These are phyloP conservation scores for Sanguinoderma infundibulare DNA, from an alignment of 1,284 basidiomycete genomes.

Conservation along the genomic window DNA sequence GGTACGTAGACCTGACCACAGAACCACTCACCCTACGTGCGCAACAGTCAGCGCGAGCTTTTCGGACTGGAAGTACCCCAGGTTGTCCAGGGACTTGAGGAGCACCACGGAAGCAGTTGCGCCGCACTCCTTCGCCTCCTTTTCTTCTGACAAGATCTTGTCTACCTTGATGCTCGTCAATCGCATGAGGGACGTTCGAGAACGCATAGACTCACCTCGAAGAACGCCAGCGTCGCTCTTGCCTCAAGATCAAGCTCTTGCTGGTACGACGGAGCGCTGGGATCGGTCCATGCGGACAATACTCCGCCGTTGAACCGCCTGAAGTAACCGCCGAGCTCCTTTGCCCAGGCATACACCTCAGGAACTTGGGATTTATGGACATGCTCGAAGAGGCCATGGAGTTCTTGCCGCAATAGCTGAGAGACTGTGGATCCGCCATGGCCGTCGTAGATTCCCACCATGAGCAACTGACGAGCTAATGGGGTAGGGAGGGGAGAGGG, in stretches of 20 bases:
- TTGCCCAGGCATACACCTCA: slow-evolving; percentile 77
- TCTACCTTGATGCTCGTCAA: slow-evolving; percentile 49
- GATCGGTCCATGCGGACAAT: slow-evolving; percentile 68
- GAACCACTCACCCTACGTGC: slow-evolving; percentile 78
- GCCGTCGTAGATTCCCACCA: slow-evolving; percentile 90
- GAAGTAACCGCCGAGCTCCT: slow-evolving; percentile 86
- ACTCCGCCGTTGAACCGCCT: slow-evolving; percentile 84
- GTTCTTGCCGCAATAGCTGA: slow-evolving; percentile 69
- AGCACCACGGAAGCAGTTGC: slow-evolving; percentile 92
- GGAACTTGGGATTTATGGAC: slow-evolving; percentile 71
- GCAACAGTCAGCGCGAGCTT: slow-evolving; percentile 83
- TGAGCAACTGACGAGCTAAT: slow-evolving; percentile 77
- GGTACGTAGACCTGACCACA: no score
- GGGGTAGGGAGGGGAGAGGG: slow-evolving; percentile 59
- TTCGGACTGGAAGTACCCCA: slow-evolving; percentile 80
- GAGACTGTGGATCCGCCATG: slow-evolving; percentile 43
- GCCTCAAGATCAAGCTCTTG: slow-evolving; percentile 79
- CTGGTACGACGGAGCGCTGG: slow-evolving; percentile 40
- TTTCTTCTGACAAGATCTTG: slow-evolving; percentile 62
- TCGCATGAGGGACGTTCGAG: not conserved
- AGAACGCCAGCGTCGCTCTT: slow-evolving; percentile 83
- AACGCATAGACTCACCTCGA: slow-evolving; percentile 59
- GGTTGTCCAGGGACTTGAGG: slow-evolving; percentile 82
- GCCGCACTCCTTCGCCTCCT: slow-evolving; percentile 71
- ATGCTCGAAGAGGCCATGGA: slow-evolving; percentile 82